These are phyloP conservation scores for Tuber microsphaerosporum DNA, from an alignment of 495 filamentous ascomycete genomes.

Conservation along the genomic window DNA sequence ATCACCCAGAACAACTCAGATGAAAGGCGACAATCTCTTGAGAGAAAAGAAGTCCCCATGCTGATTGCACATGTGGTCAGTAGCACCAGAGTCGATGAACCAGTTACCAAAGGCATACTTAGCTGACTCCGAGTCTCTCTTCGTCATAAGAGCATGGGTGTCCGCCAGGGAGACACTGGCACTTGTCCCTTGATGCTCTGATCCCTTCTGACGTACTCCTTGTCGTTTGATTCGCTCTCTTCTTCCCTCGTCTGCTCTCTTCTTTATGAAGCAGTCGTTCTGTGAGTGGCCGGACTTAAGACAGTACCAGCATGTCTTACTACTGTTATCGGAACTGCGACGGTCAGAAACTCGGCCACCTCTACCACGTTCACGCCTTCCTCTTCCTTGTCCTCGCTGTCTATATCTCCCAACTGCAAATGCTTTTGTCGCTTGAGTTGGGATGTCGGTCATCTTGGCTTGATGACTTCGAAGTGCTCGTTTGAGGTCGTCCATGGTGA, in stretches of 20 bases:
- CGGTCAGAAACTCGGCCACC: too few species aligned
- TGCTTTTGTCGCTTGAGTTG: too few species aligned
- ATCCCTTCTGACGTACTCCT: too few species aligned
- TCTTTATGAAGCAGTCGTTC: neutral
- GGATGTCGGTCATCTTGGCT: neutral
- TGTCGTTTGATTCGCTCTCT: neutral
- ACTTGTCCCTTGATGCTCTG: too few species aligned
- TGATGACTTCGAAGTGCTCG: neutral
- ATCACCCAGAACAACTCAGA: too few species aligned
- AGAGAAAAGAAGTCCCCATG: too few species aligned
- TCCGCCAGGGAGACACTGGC: neutral
- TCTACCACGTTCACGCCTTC: too few species aligned
- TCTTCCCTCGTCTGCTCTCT: neutral
- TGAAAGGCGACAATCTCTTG: too few species aligned
- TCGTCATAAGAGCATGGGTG: neutral
- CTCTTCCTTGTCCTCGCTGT: too few species aligned
- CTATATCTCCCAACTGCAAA: too few species aligned
- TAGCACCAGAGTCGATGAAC: neutral
- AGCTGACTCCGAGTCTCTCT: neutral
- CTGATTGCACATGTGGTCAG: neutral
- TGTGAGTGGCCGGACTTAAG: neutral
- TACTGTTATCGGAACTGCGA: too few species aligned
- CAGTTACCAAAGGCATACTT: neutral
- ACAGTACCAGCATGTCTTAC: neutral
- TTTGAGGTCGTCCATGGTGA: neutral